Evolutionary conservation across 192 early-diverging fungal species (phyloP).

Genomic region (Hyaloraphidium curvatum): DNA sequence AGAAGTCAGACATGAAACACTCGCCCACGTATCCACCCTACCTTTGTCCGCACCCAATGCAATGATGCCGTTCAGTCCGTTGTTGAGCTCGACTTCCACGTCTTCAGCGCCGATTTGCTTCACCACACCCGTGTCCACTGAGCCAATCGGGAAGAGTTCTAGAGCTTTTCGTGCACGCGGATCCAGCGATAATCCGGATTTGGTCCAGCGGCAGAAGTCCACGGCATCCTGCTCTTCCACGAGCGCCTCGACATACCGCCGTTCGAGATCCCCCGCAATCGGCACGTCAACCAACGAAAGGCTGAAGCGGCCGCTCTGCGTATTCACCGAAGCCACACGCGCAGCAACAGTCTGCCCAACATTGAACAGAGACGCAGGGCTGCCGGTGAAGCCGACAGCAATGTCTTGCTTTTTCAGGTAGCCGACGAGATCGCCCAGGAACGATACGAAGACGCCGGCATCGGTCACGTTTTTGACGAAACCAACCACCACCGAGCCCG

Average conservation of each 20-base stretch:
- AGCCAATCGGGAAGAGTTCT: constrained; percentile 16
- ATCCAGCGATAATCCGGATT: background rate
- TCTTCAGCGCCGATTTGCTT: constrained; percentile 16
- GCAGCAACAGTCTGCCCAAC: constrained; percentile 52
- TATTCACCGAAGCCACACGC: constrained; percentile 31
- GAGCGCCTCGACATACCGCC: background rate
- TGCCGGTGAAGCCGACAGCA: background rate
- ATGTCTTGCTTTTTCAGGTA: constrained; percentile 25
- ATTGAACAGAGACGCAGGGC: constrained; percentile 18
- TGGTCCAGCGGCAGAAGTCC: background rate
- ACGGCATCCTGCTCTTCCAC: background rate
- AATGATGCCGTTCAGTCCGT: constrained; percentile 17
- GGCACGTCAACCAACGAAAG: constrained; percentile 10
- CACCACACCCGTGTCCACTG: constrained; percentile 23
- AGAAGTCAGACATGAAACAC: no score
- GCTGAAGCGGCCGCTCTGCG: constrained; percentile 21
- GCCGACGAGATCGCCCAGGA: constrained; percentile 33
- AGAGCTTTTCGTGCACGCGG: constrained; percentile 1
- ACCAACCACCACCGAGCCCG: constrained; percentile 46
- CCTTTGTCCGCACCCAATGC: background rate
- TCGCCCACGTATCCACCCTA: no score
- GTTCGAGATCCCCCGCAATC: background rate
- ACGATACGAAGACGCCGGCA: constrained; percentile 29
- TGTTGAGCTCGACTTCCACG: constrained; percentile 25
- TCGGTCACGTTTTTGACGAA: constrained; percentile 51